Base-by-base conservation (phyloP, 495 filamentous ascomycete species). In the Lentithecium fluviatile region DNA sequence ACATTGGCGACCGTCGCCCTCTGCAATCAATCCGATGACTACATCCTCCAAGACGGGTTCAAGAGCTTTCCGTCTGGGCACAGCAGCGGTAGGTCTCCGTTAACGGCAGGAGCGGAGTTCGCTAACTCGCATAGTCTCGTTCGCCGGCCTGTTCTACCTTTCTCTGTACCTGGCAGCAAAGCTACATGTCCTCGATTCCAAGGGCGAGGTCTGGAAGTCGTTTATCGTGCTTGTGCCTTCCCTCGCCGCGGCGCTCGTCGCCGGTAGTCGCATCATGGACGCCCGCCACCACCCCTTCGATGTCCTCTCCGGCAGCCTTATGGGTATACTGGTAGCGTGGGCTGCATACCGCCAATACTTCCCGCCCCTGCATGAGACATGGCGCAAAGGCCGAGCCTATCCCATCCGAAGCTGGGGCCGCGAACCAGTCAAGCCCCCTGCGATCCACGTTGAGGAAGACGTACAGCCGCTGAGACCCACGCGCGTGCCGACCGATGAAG, bases 241-340 rank as follows among this genome's bases (percentile, higher is more conserved):
- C 32, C 73, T 85, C 23, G 81, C 68, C 15, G 82, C 82, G 8
- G 78, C 79, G 10, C 74, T 83, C 2, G 76, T 85, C 37, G 81
- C 82, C 6, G 79, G 80, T 29, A 76, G 75, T 32, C 79, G 82
- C 23, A 83, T 83, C 49, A 83, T 90, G 79, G 91, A 96, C 69
- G 90, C 88, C 68, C 81, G 90, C 8, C 91, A 96, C 65, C 90
- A 95, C 74, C 88, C 86, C 12, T 95, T 96, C 73, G 91, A 96
- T 59, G 91, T 95, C 43, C 78, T 96, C 21, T 88, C 87, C 24
- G 90, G 90, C 6, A 68, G 65, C 48, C n/a, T 60, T 3, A n/a
- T 73, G 15, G 71, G 71, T 32, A 70, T 70, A 6, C 58, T 72
- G 11, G 70, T 72, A 10, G 71, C 70, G 64, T 73, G 69, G 69